These are phyloP conservation scores for Graphilbum ipis-grandicollis DNA, from an alignment of 2,329 filamentous ascomycete genomes.

Conservation along the genomic window DNA sequence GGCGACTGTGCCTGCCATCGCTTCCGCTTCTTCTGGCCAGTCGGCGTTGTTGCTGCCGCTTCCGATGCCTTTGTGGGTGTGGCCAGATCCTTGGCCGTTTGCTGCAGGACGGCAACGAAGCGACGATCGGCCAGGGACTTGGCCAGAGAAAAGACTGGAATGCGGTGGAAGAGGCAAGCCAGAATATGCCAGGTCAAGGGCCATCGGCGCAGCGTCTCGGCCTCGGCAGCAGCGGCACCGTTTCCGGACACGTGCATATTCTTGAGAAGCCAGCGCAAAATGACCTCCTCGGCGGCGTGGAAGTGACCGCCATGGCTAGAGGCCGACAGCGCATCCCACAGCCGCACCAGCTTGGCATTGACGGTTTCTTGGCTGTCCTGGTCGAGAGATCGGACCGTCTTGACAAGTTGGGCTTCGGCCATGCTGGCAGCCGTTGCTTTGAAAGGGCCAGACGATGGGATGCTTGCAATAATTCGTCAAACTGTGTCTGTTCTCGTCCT, in stretches of 20 bases:
- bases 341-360: conserved; percentile 27
- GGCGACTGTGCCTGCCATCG: conserved; percentile 17
- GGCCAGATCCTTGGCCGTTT: conserved; percentile 43
- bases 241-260: conserved; percentile 31
- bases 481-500: no score
- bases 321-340: conserved; percentile 27
- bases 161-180: conserved; percentile 39
- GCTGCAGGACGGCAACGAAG: conserved; percentile 49
- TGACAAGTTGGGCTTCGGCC: conserved; percentile 22
- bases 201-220: conserved; percentile 36
- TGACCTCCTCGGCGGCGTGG: conserved; percentile 37
- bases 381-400: conserved; percentile 36
- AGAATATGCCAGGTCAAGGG: conserved; percentile 46
- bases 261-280: conserved; percentile 46
- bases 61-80: conserved; percentile 9
- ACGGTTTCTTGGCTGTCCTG: conserved; percentile 26
- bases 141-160: conserved; percentile 52
- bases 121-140: conserved; percentile 53
- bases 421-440: conserved; percentile 1
- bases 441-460: background rate
- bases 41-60: background rate
- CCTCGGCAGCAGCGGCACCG: conserved; percentile 20
- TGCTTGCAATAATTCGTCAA: background rate
- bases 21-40: conserved; percentile 27
- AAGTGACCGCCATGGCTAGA: conserved; percentile 23